Evolutionary conservation across 148 eudicot genomes (phyloP).

Genomic region (Heliamphora exappendiculata): DNA sequence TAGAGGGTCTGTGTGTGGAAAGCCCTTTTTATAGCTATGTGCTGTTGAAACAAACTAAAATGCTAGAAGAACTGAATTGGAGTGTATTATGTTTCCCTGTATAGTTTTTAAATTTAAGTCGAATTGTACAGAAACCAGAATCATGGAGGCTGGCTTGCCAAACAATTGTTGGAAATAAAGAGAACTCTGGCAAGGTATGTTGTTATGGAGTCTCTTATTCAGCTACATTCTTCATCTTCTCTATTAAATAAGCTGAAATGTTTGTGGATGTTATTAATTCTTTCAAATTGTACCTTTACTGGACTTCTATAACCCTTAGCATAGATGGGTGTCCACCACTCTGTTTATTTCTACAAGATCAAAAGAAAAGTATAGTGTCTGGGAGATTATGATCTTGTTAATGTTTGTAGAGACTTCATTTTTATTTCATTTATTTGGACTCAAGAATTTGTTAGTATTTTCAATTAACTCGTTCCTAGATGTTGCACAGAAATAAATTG

Average conservation of each 20-base stretch:
- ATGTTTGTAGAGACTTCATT: background rate
- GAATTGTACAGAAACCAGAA: slow-evolving; percentile 70
- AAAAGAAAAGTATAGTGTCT: background rate
- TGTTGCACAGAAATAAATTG: no score
- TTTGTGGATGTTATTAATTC: background rate
- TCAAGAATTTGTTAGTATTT: background rate
- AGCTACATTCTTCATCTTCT: background rate
- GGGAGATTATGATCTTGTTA: background rate
- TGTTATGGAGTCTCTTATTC: background rate
- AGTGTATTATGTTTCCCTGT: background rate
- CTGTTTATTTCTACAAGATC: background rate
- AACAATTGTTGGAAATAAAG: slow-evolving; percentile 92
- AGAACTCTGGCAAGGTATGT: slow-evolving; percentile 87
- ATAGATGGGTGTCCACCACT: background rate
- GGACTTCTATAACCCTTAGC: background rate
- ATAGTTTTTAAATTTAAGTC: background rate
- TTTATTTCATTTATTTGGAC: background rate
- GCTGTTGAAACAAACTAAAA: background rate
- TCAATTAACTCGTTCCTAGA: background rate
- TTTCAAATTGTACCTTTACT: background rate
- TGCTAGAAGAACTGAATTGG: background rate
- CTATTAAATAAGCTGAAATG: background rate
- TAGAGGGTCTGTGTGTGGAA: background rate
- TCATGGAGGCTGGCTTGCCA: slow-evolving; percentile 99
- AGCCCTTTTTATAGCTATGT: background rate